Base-by-base conservation (phyloP, 2,329 filamentous ascomycete species). In the Dothiorella sarmentorum region DNA sequence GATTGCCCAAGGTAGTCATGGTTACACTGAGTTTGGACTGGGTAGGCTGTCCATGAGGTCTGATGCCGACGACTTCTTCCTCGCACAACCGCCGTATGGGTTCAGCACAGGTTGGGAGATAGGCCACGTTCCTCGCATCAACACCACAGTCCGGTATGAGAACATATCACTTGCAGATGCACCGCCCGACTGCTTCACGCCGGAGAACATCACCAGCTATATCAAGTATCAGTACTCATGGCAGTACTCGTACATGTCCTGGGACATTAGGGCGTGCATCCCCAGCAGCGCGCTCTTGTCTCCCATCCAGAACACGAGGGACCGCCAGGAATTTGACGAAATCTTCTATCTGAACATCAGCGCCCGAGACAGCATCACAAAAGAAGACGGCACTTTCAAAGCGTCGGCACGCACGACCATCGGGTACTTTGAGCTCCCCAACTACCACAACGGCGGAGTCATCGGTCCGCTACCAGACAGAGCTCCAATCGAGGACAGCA, bases 371-470 rank as follows among this genome's bases (percentile, higher is more conserved):
- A 4, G 1, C 1, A 4, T 27, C 9, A 1, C 2, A 0, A n/a
- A 7, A 22, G 6, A 17, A 17, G 4, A 22, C 26, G 31, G 13
- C 11, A 26, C 15, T 2, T 42, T 24, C 7, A 24, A 13, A 24
- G 11, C 13, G 13, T 38, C 49, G 9, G 49, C 37, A n/a, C 18
- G 4, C 3, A 53, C 49, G 11, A 53, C 29, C 9, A n/a, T 53
- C 13, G 49, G 49, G n/a, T 53, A 53, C 31, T 53, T 38, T 18
- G 49, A 53, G 26, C 49, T 53, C 4, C 49, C 29, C 0, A 53
- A 26, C 5, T 24, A 53, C 18, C 22, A 38, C 18, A 53, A 38
- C 29, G 5, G 20, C 11, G 37, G 24, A 7, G 17, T 7, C 15
- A 4, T n/a, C 7, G 49, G 49, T 18, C 49, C 49, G 17, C 29